A percentile compares a stretch with the other conserved stretches of the same genome.
phyloP scores from a whole-genome alignment of 2,329 filamentous ascomycete species.

The Neoascochyta sp. region DNA sequence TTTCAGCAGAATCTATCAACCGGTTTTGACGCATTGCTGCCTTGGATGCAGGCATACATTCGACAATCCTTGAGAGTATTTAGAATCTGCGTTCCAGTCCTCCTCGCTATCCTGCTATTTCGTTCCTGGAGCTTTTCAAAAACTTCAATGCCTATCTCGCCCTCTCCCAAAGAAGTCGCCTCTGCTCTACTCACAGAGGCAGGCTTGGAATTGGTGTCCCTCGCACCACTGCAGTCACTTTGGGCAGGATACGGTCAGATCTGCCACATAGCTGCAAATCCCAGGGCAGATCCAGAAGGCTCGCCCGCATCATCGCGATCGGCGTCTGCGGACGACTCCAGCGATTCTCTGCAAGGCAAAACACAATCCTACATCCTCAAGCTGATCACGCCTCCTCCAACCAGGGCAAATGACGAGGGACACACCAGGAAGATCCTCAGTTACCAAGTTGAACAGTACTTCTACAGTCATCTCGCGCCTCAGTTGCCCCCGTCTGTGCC shows the following conservation, averaged over 20 bases:
- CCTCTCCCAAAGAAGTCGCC: constrained; percentile 18
- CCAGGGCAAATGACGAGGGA: constrained; percentile 51
- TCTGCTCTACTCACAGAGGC: constrained; percentile 24
- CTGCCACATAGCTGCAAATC: constrained; percentile 50
- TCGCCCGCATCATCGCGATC: constrained; percentile 12
- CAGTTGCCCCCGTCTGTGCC: constrained; percentile 43
- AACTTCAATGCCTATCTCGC: constrained; percentile 39
- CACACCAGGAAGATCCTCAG: constrained; percentile 64
- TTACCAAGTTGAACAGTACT: constrained; percentile 64
- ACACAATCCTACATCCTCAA: constrained; percentile 54
- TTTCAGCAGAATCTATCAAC: too few species aligned
- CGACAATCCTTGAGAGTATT: not conserved
- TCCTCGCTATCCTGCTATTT: not conserved
- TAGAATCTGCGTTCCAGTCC: not conserved
- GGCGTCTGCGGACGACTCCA: constrained; percentile 9
- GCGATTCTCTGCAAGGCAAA: too few species aligned
- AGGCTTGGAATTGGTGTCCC: constrained; percentile 21
- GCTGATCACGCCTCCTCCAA: constrained; percentile 54
- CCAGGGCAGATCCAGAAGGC: constrained; percentile 4
- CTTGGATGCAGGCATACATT: constrained; percentile 5
- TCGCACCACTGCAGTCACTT: constrained; percentile 40
- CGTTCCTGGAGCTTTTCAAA: not conserved
- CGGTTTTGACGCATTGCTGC: too few species aligned
- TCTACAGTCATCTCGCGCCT: constrained; percentile 58
- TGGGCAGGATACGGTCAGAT: constrained; percentile 54